Conservation (phyloP, 371 early-diverging fungal species). For the Mucor velutinosus region DNA sequence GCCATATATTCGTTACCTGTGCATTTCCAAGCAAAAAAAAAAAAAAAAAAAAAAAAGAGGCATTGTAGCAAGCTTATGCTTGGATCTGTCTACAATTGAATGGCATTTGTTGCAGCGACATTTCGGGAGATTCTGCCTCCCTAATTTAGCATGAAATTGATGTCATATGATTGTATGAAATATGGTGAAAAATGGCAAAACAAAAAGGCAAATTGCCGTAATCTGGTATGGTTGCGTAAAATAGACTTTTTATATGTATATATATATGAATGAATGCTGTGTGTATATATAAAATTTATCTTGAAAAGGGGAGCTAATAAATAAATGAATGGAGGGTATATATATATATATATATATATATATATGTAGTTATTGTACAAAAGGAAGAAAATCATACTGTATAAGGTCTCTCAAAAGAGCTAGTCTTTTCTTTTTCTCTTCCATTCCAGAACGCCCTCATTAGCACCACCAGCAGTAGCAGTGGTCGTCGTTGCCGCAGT, state of each 20-base stretch:
- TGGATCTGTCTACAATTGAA: neutral
- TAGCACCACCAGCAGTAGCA: neutral
- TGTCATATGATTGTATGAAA: neutral
- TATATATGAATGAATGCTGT: neutral
- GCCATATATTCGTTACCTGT: neutral
- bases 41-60: neutral
- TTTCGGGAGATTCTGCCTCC: neutral
- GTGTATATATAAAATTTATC: neutral
- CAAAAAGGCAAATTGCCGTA: neutral
- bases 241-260: neutral
- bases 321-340: neutral
- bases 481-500: neutral
- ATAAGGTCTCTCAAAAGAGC: neutral
- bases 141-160: neutral
- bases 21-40: neutral
- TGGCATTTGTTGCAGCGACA: neutral
- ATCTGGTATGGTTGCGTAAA: neutral
- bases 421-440: conserved; percentile 16
- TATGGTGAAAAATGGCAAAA: conserved; percentile 3
- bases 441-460: conserved; percentile 18
- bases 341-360: too few relatives aligned
- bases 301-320: neutral
- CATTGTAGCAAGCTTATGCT: neutral
- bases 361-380: neutral
- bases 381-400: neutral